Percentiles rank a stretch among this genome's conserved stretches.
phyloP scores from a whole-genome alignment of 139 green algal genomes.

The Chlorella sp. region DNA sequence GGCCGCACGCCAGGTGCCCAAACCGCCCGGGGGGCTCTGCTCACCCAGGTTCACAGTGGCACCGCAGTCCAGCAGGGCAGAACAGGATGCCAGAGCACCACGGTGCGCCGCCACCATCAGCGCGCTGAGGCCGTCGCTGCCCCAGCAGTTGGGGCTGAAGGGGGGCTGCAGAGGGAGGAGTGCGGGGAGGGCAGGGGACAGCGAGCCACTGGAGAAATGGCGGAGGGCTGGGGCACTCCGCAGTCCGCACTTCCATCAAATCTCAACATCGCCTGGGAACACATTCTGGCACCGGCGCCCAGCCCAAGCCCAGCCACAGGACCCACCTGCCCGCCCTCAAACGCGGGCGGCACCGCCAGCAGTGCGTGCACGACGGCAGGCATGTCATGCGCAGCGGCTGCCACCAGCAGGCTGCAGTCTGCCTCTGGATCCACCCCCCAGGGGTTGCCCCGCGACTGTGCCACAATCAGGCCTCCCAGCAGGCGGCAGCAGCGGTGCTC shows the following conservation, averaged over 20 bases:
- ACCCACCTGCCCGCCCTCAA: background rate
- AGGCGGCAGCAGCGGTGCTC: background rate
- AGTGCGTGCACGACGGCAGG: background rate
- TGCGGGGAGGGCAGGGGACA: background rate
- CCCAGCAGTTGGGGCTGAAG: conserved; percentile 12
- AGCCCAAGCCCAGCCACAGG: too few relatives aligned
- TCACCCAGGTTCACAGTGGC: conserved; percentile 12
- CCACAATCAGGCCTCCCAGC: background rate
- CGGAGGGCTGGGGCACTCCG: too few relatives aligned
- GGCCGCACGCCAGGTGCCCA: too few relatives aligned
- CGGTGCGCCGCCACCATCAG: conserved; percentile 10
- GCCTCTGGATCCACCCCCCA: background rate
- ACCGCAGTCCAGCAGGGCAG: background rate
- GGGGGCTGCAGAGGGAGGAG: background rate
- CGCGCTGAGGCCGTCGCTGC: background rate
- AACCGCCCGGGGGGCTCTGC: too few relatives aligned
- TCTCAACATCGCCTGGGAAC: too few relatives aligned
- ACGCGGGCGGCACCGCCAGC: conserved; percentile 7
- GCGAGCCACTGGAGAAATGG: background rate
- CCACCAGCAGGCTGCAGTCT: background rate
- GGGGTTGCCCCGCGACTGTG: background rate
- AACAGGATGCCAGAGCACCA: background rate
- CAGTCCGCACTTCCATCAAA: background rate
- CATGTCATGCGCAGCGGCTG: conserved; percentile 19
- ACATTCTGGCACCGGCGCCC: too few relatives aligned